Evolutionary conservation across 140 eudicot genomes (phyloP).

Genomic region (Stevia rebaudiana): DNA sequence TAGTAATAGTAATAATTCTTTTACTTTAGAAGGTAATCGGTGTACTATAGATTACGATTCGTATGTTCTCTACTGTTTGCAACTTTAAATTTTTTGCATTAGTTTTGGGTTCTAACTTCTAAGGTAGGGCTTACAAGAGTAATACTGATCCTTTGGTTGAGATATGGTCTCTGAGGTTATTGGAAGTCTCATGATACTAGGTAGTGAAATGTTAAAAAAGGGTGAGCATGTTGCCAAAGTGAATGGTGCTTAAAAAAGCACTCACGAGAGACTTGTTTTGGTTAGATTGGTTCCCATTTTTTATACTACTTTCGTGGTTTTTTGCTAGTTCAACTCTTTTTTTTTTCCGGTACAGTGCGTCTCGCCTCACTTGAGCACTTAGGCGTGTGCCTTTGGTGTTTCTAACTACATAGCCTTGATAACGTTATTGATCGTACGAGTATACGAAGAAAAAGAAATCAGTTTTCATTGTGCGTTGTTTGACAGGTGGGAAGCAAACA

Average conservation of each 20-base stretch:
- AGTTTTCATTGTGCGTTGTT: neutral
- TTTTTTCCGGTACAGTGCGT: neutral
- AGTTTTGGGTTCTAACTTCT: neutral
- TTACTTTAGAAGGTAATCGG: neutral
- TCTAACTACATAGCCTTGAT: neutral
- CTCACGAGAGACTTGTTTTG: neutral
- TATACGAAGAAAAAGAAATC: neutral
- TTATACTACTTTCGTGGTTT: neutral
- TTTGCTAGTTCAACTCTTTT: neutral
- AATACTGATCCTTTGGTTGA: neutral
- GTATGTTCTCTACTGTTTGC: neutral
- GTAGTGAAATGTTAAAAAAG: neutral
- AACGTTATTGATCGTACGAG: neutral
- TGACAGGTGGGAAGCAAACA: constrained; percentile 91
- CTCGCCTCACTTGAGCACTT: neutral
- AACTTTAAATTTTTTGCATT: neutral
- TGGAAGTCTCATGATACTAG: neutral
- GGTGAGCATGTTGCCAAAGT: too few species aligned
- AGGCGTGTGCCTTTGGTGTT: neutral
- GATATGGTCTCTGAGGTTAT: neutral
- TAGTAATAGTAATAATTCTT: too few species aligned
- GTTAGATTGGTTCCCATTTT: neutral
- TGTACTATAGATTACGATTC: constrained; percentile 1
- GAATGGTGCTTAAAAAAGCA: neutral
- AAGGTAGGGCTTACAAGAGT: neutral